Evolutionary conservation across 805 yeast genomes (phyloP).

Genomic region (Candida manassasensis): DNA sequence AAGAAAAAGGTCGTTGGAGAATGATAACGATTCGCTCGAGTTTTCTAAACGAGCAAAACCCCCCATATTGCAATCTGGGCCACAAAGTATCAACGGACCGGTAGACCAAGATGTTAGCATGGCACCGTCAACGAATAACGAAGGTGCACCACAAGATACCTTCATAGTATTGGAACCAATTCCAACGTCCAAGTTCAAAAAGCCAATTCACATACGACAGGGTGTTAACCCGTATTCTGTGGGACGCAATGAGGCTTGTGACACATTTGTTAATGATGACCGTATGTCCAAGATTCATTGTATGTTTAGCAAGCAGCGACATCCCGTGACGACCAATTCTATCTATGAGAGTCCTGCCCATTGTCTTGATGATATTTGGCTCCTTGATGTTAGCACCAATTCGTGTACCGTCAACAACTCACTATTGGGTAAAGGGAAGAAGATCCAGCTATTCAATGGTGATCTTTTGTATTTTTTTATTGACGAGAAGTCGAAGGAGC

Average conservation of each 20-base stretch:
- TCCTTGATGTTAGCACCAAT: slow-evolving; percentile 75
- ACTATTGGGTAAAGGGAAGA: slow-evolving; percentile 57
- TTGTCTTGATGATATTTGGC: slow-evolving; percentile 72
- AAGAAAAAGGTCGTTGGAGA: slow-evolving; percentile 1
- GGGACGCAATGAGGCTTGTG: slow-evolving; percentile 67
- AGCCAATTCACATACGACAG: slow-evolving; percentile 57
- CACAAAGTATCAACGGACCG: neutral
- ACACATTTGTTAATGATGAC: slow-evolving; percentile 61
- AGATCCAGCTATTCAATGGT: slow-evolving; percentile 56
- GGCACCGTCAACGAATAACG: neutral
- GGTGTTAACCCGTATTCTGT: slow-evolving; percentile 63
- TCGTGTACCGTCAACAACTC: slow-evolving; percentile 66
- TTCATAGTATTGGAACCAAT: slow-evolving; percentile 58
- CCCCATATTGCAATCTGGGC: neutral
- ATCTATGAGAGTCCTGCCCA: slow-evolving; percentile 69
- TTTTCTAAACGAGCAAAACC: slow-evolving; percentile 9
- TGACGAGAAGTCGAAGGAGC: slow-evolving; percentile 51
- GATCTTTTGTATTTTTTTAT: slow-evolving; percentile 64
- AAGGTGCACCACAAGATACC: slow-evolving; percentile 48
- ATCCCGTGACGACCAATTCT: slow-evolving; percentile 45
- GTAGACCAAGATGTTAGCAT: neutral
- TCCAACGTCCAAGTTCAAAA: slow-evolving; percentile 39
- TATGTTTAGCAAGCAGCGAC: slow-evolving; percentile 56
- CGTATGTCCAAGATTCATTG: slow-evolving; percentile 86
- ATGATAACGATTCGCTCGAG: slow-evolving; percentile 1